Base-by-base conservation (phyloP, 75 land plant genomes). In the Picea sitchensis region DNA sequence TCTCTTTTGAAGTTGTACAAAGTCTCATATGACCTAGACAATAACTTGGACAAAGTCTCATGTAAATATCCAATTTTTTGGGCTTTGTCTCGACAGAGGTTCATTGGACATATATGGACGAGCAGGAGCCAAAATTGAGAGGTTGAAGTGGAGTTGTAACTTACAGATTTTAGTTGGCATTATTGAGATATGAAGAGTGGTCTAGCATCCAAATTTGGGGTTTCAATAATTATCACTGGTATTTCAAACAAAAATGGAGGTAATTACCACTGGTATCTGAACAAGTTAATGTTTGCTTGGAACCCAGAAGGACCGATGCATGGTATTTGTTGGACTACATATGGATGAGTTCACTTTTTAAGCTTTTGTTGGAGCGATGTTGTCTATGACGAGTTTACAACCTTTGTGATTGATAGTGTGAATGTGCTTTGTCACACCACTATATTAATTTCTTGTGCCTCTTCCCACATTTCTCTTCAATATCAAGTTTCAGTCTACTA, bases 171-270 rank as follows among this genome's bases (percentile, higher is more conserved):
- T 98, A 77, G 96, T 92, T 59, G 82, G 82, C 89, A 79, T 62
- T 87, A 80, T 78, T 92, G 20, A 80, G 75, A 78, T 85, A 81
- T 80, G 84, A 83, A 47, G 80, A 64, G 0, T 89, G 83, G 87
- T 94, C 87, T 82, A 79, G 83, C 54, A 72, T 98, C 51, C 93
- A 91, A 78, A 80, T 98, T 60, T 98, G 96, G 99, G 86, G 58
- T 63, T 93, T 95, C 80, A 95, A 88, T 83, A 98, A 98, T 77
- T 91, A 93, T 75, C 98, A 95, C 73, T 98, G 99, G 99, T 98
- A 98, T 78, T 82, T 98, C 69, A 98, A 98, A 64, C 94, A 93
- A 81, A 96, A 98, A 84, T 89, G 94, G 74, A 90, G 90, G 84
- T 44, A 2, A 36, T 36, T 36, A 36, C 2, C 38, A 44, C 8